A percentile compares a stretch with the other conserved stretches of the same genome.
Conservation (phyloP, 2,329 filamentous ascomycete species). For the Alternaria metachromatica region DNA sequence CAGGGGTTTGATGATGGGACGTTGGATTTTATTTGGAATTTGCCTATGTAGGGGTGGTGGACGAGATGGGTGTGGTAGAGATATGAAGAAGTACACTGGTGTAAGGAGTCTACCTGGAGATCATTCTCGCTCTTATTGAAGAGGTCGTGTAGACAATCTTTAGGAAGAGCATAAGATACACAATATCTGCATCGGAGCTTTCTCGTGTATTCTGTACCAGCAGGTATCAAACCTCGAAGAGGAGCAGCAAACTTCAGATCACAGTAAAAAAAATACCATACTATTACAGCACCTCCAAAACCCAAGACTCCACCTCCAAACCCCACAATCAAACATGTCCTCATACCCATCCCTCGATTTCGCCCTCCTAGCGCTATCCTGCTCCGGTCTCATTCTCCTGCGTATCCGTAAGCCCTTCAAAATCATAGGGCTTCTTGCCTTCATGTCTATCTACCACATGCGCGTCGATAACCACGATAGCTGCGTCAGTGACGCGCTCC, state of each 20-base stretch:
- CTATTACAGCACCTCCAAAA: not conserved
- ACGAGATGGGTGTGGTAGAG: not conserved
- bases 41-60: constrained; percentile 32
- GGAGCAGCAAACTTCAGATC: not conserved
- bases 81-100: too few relatives aligned
- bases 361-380: not conserved
- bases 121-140: not conserved
- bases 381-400: not conserved
- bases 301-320: not conserved
- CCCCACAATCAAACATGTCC: too few relatives aligned
- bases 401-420: not conserved
- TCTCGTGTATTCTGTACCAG: rapidly evolving
- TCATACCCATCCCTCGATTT: not conserved
- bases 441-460: not conserved
- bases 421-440: not conserved
- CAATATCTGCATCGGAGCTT: not conserved
- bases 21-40: constrained; percentile 50
- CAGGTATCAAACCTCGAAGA: too few relatives aligned
- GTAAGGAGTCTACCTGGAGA: too few relatives aligned
- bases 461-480: not conserved
- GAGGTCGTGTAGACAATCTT: not conserved
- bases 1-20: constrained; percentile 49
- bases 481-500: not conserved
- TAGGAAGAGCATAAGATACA: not conserved
- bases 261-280: not conserved